Conservation (phyloP, 1,284 basidiomycete species). For the Moesziomyces globuligerus region DNA sequence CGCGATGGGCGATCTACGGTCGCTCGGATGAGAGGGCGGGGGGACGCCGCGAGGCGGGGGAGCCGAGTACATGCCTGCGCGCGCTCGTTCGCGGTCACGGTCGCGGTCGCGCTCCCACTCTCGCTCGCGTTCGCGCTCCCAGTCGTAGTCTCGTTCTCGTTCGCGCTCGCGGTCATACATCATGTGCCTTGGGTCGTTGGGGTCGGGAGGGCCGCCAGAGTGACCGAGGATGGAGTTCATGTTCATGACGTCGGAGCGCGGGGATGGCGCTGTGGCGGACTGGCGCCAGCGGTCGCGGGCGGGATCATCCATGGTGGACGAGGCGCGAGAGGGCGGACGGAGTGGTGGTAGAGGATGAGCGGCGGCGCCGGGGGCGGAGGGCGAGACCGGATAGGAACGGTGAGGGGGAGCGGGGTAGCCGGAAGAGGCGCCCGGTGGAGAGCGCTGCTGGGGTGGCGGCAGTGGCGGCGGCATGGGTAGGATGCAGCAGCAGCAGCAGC, state of each 20-base stretch:
- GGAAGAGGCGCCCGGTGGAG: slow-evolving; percentile 29
- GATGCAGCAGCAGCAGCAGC: background rate
- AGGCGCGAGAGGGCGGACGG: slow-evolving; percentile 30
- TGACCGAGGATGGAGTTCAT: slow-evolving; percentile 57
- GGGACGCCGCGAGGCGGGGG: slow-evolving; percentile 30
- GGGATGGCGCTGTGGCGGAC: slow-evolving; percentile 14
- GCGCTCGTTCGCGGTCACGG: slow-evolving; percentile 25
- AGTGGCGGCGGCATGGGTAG: slow-evolving; percentile 22
- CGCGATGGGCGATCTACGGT: slow-evolving; percentile 31
- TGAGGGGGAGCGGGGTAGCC: slow-evolving; percentile 18
- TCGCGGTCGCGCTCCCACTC: slow-evolving; percentile 32
- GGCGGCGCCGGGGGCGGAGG: slow-evolving; percentile 9
- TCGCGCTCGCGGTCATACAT: slow-evolving; percentile 37
- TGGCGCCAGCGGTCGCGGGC: slow-evolving; percentile 37
- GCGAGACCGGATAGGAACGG: slow-evolving; percentile 29
- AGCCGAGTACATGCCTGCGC: slow-evolving; percentile 15
- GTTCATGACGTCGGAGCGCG: slow-evolving; percentile 52
- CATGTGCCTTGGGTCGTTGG: slow-evolving; percentile 25
- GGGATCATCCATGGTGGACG: slow-evolving; percentile 27
- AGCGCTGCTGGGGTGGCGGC: slow-evolving; percentile 20
- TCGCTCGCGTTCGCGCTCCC: slow-evolving; percentile 30
- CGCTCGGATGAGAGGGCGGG: slow-evolving; percentile 16
- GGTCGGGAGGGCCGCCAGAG: slow-evolving; percentile 14
- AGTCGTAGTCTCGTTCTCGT: slow-evolving; percentile 6
- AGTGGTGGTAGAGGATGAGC: slow-evolving; percentile 30